A percentile compares a stretch with the other conserved stretches of the same genome.
These are phyloP conservation scores for Trichoderma sp. DNA, from an alignment of 2,329 filamentous ascomycete genomes.

Conservation along the genomic window DNA sequence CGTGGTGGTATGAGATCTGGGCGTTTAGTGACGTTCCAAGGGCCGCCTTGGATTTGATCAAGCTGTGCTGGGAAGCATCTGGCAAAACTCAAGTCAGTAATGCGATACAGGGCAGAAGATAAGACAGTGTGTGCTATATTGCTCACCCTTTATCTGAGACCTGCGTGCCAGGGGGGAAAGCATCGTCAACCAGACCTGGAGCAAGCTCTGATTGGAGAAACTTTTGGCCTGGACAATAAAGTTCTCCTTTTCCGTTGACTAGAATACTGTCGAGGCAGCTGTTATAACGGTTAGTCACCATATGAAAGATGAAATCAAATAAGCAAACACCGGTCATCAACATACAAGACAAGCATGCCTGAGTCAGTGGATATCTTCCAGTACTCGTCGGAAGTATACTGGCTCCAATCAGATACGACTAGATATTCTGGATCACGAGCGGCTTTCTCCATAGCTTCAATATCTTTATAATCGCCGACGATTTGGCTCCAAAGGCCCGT, in stretches of 20 bases:
- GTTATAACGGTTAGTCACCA: constrained; percentile 25
- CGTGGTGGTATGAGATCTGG: constrained; percentile 45
- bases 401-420: constrained; percentile 60
- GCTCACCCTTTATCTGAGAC: constrained; percentile 50
- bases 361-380: constrained; percentile 50
- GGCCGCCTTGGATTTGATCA: constrained; percentile 20
- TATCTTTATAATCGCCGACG: constrained; percentile 38
- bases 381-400: constrained; percentile 54
- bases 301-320: background rate
- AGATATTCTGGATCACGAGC: constrained; percentile 53
- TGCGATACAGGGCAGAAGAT: background rate
- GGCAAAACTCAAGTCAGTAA: background rate
- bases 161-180: constrained; percentile 36
- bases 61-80: constrained; percentile 6
- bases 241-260: constrained; percentile 63
- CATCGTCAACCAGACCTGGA: constrained; percentile 36
- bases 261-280: constrained; percentile 65
- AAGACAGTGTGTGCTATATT: accelerated
- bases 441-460: constrained; percentile 53
- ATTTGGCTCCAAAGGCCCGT: constrained; percentile 40
- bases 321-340: background rate
- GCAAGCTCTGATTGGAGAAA: constrained; percentile 47
- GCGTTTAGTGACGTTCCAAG: constrained; percentile 42
- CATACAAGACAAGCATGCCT: constrained; percentile 46
- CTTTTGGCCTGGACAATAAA: constrained; percentile 53